A percentile compares a stretch with the other conserved stretches of the same genome.
phyloP scores from a whole-genome alignment of 2,329 filamentous ascomycete genomes.

The Fusarium chuoi region DNA sequence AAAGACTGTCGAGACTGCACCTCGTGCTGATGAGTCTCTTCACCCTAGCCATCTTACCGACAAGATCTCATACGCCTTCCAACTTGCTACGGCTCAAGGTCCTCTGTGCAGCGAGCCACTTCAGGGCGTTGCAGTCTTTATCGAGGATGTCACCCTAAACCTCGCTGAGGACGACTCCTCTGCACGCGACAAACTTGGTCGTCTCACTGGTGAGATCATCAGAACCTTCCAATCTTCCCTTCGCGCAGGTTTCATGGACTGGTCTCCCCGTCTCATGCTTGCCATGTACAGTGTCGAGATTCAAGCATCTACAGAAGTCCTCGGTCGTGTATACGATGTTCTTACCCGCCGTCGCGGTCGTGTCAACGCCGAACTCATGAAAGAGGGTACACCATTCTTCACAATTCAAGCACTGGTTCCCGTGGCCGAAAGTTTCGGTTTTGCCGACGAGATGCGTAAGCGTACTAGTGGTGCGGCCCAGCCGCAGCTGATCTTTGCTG shows the following conservation, averaged over 20 bases:
- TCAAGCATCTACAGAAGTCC: constrained; percentile 93
- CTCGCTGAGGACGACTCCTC: constrained; percentile 65
- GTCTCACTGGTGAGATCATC: constrained; percentile 92
- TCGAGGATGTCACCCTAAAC: constrained; percentile 79
- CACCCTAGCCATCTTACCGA: constrained; percentile 79
- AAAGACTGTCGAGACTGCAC: constrained; percentile 47
- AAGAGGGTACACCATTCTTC: constrained; percentile 96
- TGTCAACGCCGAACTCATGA: constrained; percentile 90
- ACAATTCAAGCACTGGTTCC: constrained; percentile 89
- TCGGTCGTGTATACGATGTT: constrained; percentile 96
- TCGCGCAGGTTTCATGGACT: constrained; percentile 88
- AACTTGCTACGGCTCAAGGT: constrained; percentile 87
- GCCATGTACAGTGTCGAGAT: constrained; percentile 99
- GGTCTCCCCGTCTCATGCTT: constrained; percentile 92
- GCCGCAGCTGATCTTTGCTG: constrained; percentile 92
- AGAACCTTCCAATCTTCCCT: constrained; percentile 88
- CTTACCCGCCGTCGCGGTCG: constrained; percentile 91
- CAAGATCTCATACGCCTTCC: constrained; percentile 93
- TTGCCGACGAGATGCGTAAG: constrained; percentile 96
- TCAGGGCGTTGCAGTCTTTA: constrained; percentile 89
- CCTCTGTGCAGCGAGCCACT: constrained; percentile 93
- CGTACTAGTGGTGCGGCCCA: constrained; percentile 89
- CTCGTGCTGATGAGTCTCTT: constrained; percentile 60
- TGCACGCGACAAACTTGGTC: constrained; percentile 74
- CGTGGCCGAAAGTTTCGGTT: constrained; percentile 95